A percentile compares a stretch with the other conserved stretches of the same genome.
These are phyloP conservation scores for Aspergillus melleus DNA, from an alignment of 2,329 filamentous ascomycete species.

Conservation along the genomic window DNA sequence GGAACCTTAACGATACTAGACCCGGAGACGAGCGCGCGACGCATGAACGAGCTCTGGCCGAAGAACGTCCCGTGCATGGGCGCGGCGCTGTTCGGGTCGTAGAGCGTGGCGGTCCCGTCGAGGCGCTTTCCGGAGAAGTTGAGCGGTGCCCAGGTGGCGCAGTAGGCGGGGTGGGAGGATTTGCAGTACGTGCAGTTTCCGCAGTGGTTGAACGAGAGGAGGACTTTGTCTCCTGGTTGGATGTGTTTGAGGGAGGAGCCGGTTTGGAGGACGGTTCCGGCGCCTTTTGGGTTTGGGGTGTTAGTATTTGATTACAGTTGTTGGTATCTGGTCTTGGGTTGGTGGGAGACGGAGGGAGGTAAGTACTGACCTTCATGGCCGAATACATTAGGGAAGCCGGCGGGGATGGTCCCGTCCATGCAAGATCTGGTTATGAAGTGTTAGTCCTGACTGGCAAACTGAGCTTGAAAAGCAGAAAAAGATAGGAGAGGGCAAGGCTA, in stretches of 20 bases:
- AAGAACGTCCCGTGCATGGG: conserved; percentile 32
- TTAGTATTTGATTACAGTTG: background rate
- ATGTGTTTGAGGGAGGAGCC: conserved; percentile 46
- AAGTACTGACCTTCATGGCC: conserved; percentile 21
- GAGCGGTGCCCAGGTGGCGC: conserved; percentile 6
- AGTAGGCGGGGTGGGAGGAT: conserved; percentile 20
- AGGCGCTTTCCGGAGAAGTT: conserved; percentile 18
- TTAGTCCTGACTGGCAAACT: too few relatives aligned
- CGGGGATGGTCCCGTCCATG: conserved; percentile 21
- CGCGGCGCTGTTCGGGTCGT: conserved; percentile 1
- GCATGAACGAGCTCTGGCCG: conserved; percentile 40
- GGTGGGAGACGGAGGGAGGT: background rate
- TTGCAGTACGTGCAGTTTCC: conserved; percentile 17
- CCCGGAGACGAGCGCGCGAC: conserved; percentile 30
- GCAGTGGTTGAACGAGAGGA: conserved; percentile 24
- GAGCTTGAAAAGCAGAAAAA: too few relatives aligned
- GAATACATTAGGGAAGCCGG: conserved; percentile 15
- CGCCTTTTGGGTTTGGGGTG: conserved; percentile 32
- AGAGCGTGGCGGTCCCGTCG: conserved; percentile 8
- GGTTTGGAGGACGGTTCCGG: conserved; percentile 50
- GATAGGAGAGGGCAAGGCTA: too few relatives aligned
- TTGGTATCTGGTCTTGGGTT: too few relatives aligned
- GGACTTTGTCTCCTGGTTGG: conserved; percentile 47
- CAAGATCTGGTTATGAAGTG: conserved; percentile 12
- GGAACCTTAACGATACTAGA: conserved; percentile 18